phyloP scores from a whole-genome alignment of 208 protist species.

The Angomonas ambiguus region DNA sequence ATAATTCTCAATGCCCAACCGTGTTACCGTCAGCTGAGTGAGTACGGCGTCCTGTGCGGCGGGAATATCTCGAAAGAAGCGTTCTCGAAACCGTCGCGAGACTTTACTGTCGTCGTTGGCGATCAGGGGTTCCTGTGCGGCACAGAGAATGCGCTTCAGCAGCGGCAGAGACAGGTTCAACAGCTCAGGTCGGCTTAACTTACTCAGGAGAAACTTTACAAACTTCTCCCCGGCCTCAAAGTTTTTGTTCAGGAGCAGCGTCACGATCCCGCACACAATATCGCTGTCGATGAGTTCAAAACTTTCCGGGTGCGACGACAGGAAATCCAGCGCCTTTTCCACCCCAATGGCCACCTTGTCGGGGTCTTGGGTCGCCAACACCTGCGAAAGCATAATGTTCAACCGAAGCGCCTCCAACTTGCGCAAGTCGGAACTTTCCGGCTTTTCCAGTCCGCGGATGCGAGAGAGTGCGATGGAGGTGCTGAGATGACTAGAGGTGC shows the following conservation, averaged over 20 bases:
- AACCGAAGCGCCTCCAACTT: constrained; percentile 65
- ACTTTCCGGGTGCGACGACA: constrained; percentile 60
- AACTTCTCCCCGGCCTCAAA: constrained; percentile 64
- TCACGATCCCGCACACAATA: constrained; percentile 52
- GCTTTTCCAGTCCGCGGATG: constrained; percentile 38
- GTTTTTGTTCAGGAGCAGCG: constrained; percentile 45
- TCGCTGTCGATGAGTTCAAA: constrained; percentile 72
- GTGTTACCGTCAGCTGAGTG: constrained; percentile 65
- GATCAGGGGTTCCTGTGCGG: constrained; percentile 68
- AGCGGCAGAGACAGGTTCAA: constrained; percentile 26
- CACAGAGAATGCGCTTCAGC: constrained; percentile 45
- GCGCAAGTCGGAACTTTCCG: constrained; percentile 43
- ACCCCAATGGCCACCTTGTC: constrained; percentile 44
- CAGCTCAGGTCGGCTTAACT: constrained; percentile 26
- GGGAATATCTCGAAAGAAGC: constrained; percentile 56
- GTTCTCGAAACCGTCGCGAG: constrained; percentile 49
- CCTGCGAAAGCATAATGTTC: constrained; percentile 64
- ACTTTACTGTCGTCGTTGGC: constrained; percentile 33
- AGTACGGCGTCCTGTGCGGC: constrained; percentile 68
- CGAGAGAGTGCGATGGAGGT: constrained; percentile 38
- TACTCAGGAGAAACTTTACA: constrained; percentile 50
- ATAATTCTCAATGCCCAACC: constrained; percentile 59
- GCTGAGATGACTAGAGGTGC: constrained; percentile 42
- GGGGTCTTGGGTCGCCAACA: constrained; percentile 41
- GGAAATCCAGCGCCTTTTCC: constrained; percentile 42